phyloP scores from a whole-genome alignment of 225 moss, liverwort and hornwort genomes.

The Lunularia cruciata region DNA sequence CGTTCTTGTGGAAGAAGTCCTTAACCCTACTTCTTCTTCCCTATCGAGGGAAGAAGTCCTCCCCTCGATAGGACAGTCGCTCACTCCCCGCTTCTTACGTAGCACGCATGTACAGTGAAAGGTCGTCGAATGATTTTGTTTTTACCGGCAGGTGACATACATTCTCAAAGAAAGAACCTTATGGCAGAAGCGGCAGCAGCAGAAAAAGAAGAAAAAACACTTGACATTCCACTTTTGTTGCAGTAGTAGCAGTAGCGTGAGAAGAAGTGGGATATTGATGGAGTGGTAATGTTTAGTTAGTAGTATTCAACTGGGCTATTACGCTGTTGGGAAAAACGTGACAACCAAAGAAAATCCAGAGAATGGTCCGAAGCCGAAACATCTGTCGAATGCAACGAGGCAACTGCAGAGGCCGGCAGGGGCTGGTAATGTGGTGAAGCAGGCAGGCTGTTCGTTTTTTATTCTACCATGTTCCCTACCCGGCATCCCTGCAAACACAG shows the following conservation, averaged over 20 bases:
- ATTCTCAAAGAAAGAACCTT: not conserved
- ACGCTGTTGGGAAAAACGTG: not conserved
- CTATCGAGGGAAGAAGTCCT: not conserved
- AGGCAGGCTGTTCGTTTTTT: too few relatives aligned
- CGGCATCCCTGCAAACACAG: too few relatives aligned
- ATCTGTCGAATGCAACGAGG: not conserved
- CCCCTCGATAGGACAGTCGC: not conserved
- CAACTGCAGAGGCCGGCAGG: not conserved
- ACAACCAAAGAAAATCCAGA: not conserved
- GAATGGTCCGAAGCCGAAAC: conserved; percentile 1
- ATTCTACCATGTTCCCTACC: too few relatives aligned
- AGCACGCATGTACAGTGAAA: not conserved
- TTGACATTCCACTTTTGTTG: not conserved
- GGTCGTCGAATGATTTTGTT: not conserved
- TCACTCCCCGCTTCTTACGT: not conserved
- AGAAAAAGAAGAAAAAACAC: not conserved
- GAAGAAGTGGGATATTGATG: too few relatives aligned
- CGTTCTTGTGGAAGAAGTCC: too few relatives aligned
- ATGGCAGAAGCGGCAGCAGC: not conserved
- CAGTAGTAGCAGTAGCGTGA: not conserved
- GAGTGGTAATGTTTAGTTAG: too few relatives aligned
- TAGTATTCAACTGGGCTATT: not conserved
- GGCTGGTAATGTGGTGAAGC: too few relatives aligned
- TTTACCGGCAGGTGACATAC: not conserved
- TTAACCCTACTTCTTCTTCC: too few relatives aligned